Evolutionary conservation across 78 protist genomes (phyloP), one percentile per base, ranked within the genome.

Genomic region (Dictyostelium intermedium): DNA sequence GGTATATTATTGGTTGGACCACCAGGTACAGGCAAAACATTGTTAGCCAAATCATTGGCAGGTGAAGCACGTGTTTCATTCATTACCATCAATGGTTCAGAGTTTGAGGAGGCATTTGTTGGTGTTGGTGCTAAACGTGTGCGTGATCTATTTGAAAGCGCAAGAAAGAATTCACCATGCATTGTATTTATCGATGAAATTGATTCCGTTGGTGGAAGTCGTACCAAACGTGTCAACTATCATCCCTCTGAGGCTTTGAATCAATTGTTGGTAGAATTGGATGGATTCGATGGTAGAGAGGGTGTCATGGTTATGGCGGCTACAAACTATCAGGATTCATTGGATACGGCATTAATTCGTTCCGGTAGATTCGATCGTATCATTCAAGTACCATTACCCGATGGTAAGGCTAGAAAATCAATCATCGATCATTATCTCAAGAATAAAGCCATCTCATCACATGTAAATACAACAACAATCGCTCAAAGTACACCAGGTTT

Each of bases 11-110:
- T 98, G 39, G 92, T 85, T 1, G 99, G 99, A 3, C 98, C 98
- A 61, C 99, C 99, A 7, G 99, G 99, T 34, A 96, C 98, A 8
- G 99, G 99, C 37, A 99, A 99, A 87, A 99, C 99, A 2, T 92
- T 98, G 53, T 91, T 99, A 4, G 99, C 99, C 41, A 84, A 97
- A 13, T 99, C 99, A 4, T 81, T 99, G 27, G 99, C 99, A 6
- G 98, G 98, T 4, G 99, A 98, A 83, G 98, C 99, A 1, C 95
- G 87, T 1, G 98, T 96, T 3, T 97, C 98, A 18, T 98, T 98
- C 95, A 87, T 97, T 41, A 92, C 96, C 39, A 83, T 77, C 83
- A 89, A 96, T 23, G 98, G 98, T 9, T 95, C 98, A 10, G 98
- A 98, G 69, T 98, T 98, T 94, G 99, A 98, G 41, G 99, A 98